These are phyloP conservation scores for Thielaviopsis populi DNA, from an alignment of 2,329 filamentous ascomycete species.

Conservation along the genomic window DNA sequence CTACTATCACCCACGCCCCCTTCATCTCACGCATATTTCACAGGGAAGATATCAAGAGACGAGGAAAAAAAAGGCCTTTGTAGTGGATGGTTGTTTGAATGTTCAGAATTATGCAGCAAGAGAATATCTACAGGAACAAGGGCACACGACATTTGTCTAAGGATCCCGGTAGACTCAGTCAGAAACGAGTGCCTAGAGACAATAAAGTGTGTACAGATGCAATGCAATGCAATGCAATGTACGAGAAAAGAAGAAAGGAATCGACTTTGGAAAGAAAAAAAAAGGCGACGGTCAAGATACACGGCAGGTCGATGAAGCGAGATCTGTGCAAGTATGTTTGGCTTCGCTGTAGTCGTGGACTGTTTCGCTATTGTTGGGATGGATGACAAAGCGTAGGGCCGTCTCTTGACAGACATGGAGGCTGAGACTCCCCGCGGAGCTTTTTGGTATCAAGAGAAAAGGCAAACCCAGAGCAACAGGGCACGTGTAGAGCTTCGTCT, in stretches of 20 bases:
- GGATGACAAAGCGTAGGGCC: not conserved
- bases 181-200: not conserved
- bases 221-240: not conserved
- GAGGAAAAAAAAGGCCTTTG: not conserved
- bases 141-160: not conserved
- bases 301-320: not conserved
- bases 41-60: not conserved
- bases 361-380: not conserved
- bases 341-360: not conserved
- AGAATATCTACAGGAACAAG: not conserved
- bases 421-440: no score
- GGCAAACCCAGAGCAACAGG: no score
- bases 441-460: not conserved
- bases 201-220: not conserved
- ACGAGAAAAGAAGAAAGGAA: not conserved
- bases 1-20: not conserved
- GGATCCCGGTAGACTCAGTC: not conserved
- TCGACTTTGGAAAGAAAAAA: not conserved
- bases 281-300: conserved; percentile 5
- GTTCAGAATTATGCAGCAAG: not conserved
- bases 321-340: not conserved
- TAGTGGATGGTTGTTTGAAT: not conserved
- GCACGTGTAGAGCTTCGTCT: not conserved
- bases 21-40: not conserved
- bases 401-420: no score